phyloP scores from a whole-genome alignment of 192 early-diverging fungal species.

The Radiomyces spectabilis region DNA sequence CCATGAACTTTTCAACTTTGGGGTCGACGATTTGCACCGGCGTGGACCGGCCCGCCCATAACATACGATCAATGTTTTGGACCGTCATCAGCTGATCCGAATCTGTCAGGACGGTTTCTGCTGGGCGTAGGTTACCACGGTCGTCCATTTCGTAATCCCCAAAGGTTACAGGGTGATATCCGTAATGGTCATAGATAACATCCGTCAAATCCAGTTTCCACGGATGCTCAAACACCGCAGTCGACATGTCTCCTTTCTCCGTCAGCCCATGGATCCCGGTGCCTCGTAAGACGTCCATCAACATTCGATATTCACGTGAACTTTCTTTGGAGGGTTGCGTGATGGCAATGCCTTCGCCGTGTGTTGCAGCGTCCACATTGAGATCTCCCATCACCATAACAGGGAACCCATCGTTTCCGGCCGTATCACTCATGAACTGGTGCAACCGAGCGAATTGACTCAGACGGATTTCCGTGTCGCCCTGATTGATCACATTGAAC shows the following conservation, averaged over 20 bases:
- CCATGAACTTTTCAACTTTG: slow-evolving; percentile 19
- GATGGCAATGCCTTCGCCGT: slow-evolving; percentile 7
- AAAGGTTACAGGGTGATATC: slow-evolving; percentile 74
- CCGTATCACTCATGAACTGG: slow-evolving; percentile 50
- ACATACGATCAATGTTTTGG: slow-evolving; percentile 26
- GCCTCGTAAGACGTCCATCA: slow-evolving; percentile 48
- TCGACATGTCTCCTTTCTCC: neutral
- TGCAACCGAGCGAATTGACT: slow-evolving; percentile 61
- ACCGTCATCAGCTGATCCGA: slow-evolving; percentile 34
- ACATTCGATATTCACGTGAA: slow-evolving; percentile 40
- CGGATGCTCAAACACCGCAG: neutral
- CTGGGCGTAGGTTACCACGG: slow-evolving; percentile 29
- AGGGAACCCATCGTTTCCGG: slow-evolving; percentile 23
- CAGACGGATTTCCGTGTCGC: slow-evolving; percentile 48
- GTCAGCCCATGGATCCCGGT: slow-evolving; percentile 9
- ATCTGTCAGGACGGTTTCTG: slow-evolving; percentile 57
- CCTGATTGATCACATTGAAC: slow-evolving; percentile 43
- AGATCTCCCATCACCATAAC: slow-evolving; percentile 41
- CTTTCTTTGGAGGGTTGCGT: slow-evolving; percentile 31
- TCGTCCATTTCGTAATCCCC: slow-evolving; percentile 51
- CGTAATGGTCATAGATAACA: slow-evolving; percentile 45
- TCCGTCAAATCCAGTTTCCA: slow-evolving; percentile 28
- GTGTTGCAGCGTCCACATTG: slow-evolving; percentile 53
- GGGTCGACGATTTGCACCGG: neutral
- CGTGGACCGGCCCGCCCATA: slow-evolving; percentile 8